Percentiles rank a stretch among this genome's conserved stretches.
Evolutionary conservation across 2,329 filamentous ascomycete genomes (phyloP).

Genomic region (Basipetospora chlamydospora): DNA sequence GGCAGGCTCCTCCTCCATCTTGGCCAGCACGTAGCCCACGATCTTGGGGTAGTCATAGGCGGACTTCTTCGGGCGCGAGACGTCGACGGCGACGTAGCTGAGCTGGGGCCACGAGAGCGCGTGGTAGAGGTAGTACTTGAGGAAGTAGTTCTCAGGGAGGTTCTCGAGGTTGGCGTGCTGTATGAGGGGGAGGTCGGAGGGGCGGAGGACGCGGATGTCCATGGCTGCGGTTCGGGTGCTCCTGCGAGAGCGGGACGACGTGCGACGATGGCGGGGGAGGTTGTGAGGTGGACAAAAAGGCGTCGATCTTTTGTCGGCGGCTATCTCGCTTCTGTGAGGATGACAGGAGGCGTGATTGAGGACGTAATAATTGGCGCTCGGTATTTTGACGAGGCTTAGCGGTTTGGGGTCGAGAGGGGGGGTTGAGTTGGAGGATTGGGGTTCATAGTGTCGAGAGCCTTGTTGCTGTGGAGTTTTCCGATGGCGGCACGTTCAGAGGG

Average conservation of each 20-base stretch:
- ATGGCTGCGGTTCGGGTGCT: conserved; percentile 41
- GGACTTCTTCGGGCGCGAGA: conserved; percentile 61
- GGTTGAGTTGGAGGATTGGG: background rate
- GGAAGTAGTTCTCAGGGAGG: conserved; percentile 98
- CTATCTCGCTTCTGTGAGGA: background rate
- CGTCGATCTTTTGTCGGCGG: no score
- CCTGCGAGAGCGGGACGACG: no score
- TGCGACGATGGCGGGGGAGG: no score
- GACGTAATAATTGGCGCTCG: background rate
- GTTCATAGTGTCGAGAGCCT: background rate
- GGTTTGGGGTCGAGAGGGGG: background rate
- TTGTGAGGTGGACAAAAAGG: no score
- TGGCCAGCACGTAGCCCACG: conserved; percentile 96
- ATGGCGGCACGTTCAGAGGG: no score
- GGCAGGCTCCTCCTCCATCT: conserved; percentile 96
- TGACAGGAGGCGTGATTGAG: conserved; percentile 1
- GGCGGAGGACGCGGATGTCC: conserved; percentile 79
- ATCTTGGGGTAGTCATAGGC: conserved; percentile 91
- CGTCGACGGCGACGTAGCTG: conserved; percentile 89
- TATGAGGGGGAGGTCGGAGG: conserved; percentile 77
- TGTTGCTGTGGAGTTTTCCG: conserved; percentile 14
- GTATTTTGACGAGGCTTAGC: background rate
- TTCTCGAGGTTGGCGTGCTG: conserved; percentile 99
- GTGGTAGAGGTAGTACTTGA: conserved; percentile 99
- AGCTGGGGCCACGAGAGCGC: conserved; percentile 96